Evolutionary conservation across 1,139 yeast genomes (phyloP), one percentile per base, ranked within the genome.

Genomic region (Trichomonascaceae sp.): DNA sequence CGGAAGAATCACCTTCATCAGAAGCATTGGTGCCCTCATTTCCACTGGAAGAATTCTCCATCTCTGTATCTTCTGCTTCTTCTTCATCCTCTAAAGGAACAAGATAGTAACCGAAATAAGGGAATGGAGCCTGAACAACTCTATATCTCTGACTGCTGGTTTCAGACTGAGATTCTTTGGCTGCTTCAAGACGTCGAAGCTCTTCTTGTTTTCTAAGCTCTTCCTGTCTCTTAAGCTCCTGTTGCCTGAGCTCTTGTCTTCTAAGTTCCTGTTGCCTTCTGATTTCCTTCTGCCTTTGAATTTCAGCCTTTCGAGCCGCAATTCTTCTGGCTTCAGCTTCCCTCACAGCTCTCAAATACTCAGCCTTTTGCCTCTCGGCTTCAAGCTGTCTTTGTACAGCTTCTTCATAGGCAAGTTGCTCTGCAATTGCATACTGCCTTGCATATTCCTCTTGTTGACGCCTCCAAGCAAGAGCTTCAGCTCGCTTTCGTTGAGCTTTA

Each of bases 51-150:
- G 30, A 24, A n/a, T 53, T 41, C 3, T 47, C 53, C 43, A 39
- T 41, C 10, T 39, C 43, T 13, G 39, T 18, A 17, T 47, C 54
- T 15, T 53, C 47, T 2, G 19, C 49, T n/a, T 20, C 38, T 12
- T 45, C 45, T 17, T n/a, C n/a, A n/a, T 22, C 24, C 6, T 51
- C 51, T 18, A 51, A n/a, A 19, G 49, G 47, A 2, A 50, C 49
- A 8, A 49, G 22, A 17, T 46, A 45, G 47, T 45, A 43, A 10
- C 50, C 49, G 18, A 9, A 20, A 18, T 53, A 39, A 3, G 48
- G 50, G 30, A 49, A 41, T 27, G 47, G 46, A 45, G 52, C 51
- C 15, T 41, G 22, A 30, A 48, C 48, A 12, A 47, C 54, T 43
- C 47, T 27, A 30, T 47, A 51, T 43, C 20, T 39, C 49, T 48